Evolutionary conservation across 345 rosid species (phyloP), one percentile per base, ranked within the genome.

Genomic region (Sisymbrium altissimum): DNA sequence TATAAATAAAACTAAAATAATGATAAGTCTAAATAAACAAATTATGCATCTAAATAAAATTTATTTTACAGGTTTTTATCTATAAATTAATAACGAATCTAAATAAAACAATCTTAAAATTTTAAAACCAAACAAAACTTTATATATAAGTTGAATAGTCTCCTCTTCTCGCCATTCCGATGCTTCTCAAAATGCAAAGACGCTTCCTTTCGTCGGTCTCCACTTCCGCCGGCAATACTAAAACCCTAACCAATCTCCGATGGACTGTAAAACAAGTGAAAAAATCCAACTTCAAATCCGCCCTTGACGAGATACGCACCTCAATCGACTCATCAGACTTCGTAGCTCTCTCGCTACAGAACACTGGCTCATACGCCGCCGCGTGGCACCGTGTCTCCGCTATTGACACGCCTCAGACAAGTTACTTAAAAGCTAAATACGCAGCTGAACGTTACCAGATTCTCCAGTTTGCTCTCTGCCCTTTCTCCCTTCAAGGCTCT

Each of bases 361-460:
- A 69, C 73, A 87, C 93, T 19, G 98, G 96, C 64, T 87, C 88
- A 17, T 83, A 77, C 82, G 80, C 93, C 72, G 73, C 96, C 74
- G 57, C 93, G 6, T 94, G 98, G 98, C 97, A 91, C 72, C 90
- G 90, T 25, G 61, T 86, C 70, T 86, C 89, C 74, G 76, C 93
- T 64, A 81, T 88, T 49, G 96, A 94, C 74, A 81, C 95, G 1
- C 60, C 87, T 1, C 82, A 85, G 14, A 85, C 83, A 5, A 95
- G 96, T 66, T 94, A 89, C 79, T 67, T 83, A 39, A 91, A 94
- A 60, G 85, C 92, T 74, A 87, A 86, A 55, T 73, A 75, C 62
- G 86, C 92, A 38, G 94, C 97, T 21, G 90, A 86, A 64, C 82
- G 81, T 17, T 93, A 86, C 79, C 96, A 91, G 85, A 76, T 87